Evolutionary conservation across 495 filamentous ascomycete species (phyloP).

Genomic region (Penicillium goetzii): DNA sequence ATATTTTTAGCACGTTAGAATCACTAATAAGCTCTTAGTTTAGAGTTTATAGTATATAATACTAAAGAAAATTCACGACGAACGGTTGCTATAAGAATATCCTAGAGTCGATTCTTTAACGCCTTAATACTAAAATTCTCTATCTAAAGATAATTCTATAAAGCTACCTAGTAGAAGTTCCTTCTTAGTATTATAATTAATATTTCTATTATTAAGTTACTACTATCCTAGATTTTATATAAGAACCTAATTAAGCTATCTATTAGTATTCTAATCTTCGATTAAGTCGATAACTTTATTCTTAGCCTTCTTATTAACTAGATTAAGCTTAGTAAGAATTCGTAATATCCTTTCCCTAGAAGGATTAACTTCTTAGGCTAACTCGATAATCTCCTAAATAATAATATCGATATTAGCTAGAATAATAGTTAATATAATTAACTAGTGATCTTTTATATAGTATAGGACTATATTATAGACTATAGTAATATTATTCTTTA

Average conservation of each 20-base stretch:
- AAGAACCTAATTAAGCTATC: slow-evolving; percentile 59
- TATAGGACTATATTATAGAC: slow-evolving; percentile 56
- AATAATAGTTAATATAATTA: slow-evolving; percentile 62
- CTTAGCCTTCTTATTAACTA: slow-evolving; percentile 55
- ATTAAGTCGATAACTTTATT: slow-evolving; percentile 50
- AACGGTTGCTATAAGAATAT: slow-evolving; percentile 44
- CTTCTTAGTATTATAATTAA: slow-evolving; percentile 32
- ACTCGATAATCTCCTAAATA: slow-evolving; percentile 61
- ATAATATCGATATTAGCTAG: slow-evolving; percentile 67
- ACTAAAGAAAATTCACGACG: slow-evolving; percentile 56
- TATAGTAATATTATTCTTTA: slow-evolving; percentile 51
- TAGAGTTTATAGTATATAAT: neutral
- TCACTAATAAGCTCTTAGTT: neutral
- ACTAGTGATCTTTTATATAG: slow-evolving; percentile 58
- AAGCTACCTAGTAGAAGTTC: slow-evolving; percentile 23
- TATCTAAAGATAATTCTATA: slow-evolving; percentile 50
- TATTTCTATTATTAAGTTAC: slow-evolving; percentile 20
- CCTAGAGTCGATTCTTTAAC: slow-evolving; percentile 39
- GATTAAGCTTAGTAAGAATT: slow-evolving; percentile 65
- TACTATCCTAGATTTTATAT: slow-evolving; percentile 56
- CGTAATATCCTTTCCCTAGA: slow-evolving; percentile 58
- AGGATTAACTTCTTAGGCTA: slow-evolving; percentile 55
- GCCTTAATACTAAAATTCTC: slow-evolving; percentile 56
- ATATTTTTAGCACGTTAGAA: slow-evolving; percentile 8
- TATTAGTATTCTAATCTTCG: slow-evolving; percentile 39